Base-by-base conservation (phyloP, 192 early-diverging fungal genomes). In the Backusella liffmaniae region DNA sequence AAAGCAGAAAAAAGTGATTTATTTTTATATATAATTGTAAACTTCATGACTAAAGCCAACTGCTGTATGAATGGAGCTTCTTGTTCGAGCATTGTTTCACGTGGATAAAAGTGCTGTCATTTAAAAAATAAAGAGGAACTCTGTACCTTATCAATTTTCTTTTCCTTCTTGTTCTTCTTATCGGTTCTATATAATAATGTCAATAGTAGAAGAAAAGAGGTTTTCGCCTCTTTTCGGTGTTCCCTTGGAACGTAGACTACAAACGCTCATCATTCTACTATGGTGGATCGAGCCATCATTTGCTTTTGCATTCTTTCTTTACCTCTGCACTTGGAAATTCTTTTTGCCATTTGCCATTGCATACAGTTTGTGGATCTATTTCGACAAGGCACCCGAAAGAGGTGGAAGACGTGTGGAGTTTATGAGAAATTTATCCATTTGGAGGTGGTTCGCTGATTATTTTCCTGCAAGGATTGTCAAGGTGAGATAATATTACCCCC, bases 381-480 rank as follows among this genome's bases (percentile, higher is more conserved):
- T 93, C 44, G 95, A 97, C 78, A 86, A 86, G 1, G 86, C 90
- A 4, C 93, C 93, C 1, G 94, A 96, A 66, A 88, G 86, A 36
- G 97, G 97, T 5, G 93, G 92, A 7, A 84, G 97, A 21, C 83
- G 87, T 3, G 80, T 88, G 36, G 34, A 85, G 39, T 80, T 76
- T 67, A 56, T 92, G 35, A 82, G 89, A 16, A 84, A 82, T 21
- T 83, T 88, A 73, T 62, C 75, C 9, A 67, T 92, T 35, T 98
- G 97, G 96, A 80, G 77, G 12, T 92, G 92, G 78, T 88, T 94
- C 69, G 87, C 86, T 46, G 90, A 91, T 46, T 96, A 94, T 74
- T 97, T 96, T 79, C 94, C 95, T 21, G 88, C 92, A 37, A 82
- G 83, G 1, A 82, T 97, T 44, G 84, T 93, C 46, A 94, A 94